Conservation (phyloP, 2,329 filamentous ascomycete genomes). For the Sclerotinia glacialis region DNA sequence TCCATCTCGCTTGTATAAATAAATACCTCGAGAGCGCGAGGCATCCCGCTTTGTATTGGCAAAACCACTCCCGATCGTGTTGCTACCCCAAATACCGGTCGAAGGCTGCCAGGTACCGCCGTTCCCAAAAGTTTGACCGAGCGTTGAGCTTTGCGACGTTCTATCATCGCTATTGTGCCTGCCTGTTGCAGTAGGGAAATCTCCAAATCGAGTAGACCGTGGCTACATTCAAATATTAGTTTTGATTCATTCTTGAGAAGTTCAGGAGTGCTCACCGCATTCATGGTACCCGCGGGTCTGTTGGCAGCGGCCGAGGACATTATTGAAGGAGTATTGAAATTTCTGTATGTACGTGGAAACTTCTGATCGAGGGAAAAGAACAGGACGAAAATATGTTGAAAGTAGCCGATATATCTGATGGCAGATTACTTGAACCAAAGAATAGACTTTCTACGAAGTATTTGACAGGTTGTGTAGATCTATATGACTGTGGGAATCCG, state of each 20-base stretch:
- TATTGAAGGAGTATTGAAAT: slow-evolving; percentile 39
- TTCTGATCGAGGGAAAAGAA: slow-evolving; percentile 23
- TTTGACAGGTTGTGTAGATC: slow-evolving; percentile 38
- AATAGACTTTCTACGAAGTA: slow-evolving; percentile 33
- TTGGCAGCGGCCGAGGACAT: slow-evolving; percentile 41
- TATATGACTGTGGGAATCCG: slow-evolving; percentile 39
- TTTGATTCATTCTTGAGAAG: slow-evolving; percentile 33
- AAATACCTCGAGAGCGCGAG: slow-evolving; percentile 52
- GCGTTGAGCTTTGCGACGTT: slow-evolving; percentile 41
- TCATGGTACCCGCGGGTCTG: slow-evolving; percentile 41
- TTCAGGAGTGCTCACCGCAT: slow-evolving; percentile 42
- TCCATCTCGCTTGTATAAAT: slow-evolving; percentile 33
- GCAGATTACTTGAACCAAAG: slow-evolving; percentile 29
- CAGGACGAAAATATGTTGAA: slow-evolving; percentile 27
- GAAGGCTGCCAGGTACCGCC: slow-evolving; percentile 41
- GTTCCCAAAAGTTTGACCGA: slow-evolving; percentile 46
- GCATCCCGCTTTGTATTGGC: slow-evolving; percentile 47
- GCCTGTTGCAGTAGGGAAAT: slow-evolving; percentile 40
- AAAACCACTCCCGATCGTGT: slow-evolving; percentile 46
- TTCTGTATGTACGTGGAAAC: slow-evolving; percentile 25
- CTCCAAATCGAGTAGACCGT: slow-evolving; percentile 41
- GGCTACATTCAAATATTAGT: slow-evolving; percentile 34
- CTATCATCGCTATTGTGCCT: slow-evolving; percentile 38
- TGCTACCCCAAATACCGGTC: slow-evolving; percentile 53
- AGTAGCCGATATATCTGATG: slow-evolving; percentile 27